phyloP scores from a whole-genome alignment of 148 eudicot genomes.

The Rhododendron griersonianum region DNA sequence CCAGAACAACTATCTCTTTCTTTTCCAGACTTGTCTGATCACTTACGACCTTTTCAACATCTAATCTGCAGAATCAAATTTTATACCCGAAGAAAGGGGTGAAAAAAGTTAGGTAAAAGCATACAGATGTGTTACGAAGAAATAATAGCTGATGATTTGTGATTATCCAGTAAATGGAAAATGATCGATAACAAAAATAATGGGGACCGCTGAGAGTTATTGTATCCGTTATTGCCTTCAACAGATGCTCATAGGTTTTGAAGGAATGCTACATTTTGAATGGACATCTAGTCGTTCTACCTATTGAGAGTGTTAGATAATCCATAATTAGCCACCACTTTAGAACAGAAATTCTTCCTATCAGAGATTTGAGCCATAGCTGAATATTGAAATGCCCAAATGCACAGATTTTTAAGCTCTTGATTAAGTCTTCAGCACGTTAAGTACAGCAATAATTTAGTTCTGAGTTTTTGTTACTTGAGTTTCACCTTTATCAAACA shows the following conservation, averaged over 20 bases:
- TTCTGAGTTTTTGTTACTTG: too few species aligned
- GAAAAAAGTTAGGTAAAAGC: neutral
- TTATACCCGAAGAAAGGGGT: too few species aligned
- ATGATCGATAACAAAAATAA: neutral
- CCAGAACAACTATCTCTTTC: constrained; percentile 60
- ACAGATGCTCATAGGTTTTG: neutral
- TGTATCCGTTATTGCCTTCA: neutral
- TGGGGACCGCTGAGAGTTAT: neutral
- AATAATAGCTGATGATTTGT: neutral
- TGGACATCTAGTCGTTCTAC: neutral
- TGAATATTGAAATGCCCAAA: neutral
- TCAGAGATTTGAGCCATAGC: neutral
- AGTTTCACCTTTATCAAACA: too few species aligned
- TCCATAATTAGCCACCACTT: neutral
- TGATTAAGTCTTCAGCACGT: neutral
- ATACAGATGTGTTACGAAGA: neutral
- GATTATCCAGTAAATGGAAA: neutral
- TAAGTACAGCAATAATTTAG: too few species aligned
- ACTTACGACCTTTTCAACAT: constrained; percentile 48
- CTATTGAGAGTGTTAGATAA: neutral
- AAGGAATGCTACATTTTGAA: neutral
- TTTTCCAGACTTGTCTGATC: constrained; percentile 67
- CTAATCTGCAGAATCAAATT: constrained; percentile 7
- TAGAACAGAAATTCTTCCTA: neutral
- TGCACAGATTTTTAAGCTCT: neutral